phyloP scores from a whole-genome alignment of 805 yeast genomes.

The Candida sonorensis region DNA sequence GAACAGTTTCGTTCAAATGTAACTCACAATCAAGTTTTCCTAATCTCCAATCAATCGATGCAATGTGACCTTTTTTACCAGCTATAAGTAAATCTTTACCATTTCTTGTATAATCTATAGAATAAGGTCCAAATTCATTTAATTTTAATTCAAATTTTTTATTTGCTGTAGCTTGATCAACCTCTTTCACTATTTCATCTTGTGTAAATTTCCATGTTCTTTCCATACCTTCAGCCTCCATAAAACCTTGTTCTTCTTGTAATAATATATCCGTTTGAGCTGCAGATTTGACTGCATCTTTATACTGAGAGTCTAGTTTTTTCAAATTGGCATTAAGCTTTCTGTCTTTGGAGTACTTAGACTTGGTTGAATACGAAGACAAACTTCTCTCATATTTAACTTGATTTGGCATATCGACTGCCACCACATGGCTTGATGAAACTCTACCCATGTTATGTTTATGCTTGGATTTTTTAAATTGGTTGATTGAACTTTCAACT shows the following conservation, averaged over 20 bases:
- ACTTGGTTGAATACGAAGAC: conserved; percentile 10
- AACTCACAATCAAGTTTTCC: conserved; percentile 80
- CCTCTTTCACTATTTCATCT: conserved; percentile 65
- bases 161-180: conserved; percentile 67
- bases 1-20: conserved; percentile 80
- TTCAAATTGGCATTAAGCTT: conserved; percentile 60
- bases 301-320: conserved; percentile 62
- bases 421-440: conserved; percentile 1
- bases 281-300: conserved; percentile 75
- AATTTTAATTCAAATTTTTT: conserved; percentile 71
- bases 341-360: conserved; percentile 44
- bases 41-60: conserved; percentile 91
- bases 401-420: conserved; percentile 3
- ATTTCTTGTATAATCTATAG: conserved; percentile 72
- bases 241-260: conserved; percentile 76
- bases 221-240: conserved; percentile 96
- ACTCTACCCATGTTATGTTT: not conserved
- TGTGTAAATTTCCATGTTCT: conserved; percentile 82
- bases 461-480: too few relatives aligned
- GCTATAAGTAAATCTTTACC: conserved; percentile 82
- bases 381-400: conserved; percentile 9
- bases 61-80: conserved; percentile 92
- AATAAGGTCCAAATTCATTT: conserved; percentile 81
- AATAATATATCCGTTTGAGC: conserved; percentile 80
- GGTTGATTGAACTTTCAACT: too few relatives aligned